Base-by-base conservation (phyloP, 73 alveolate genomes). In the Paramecium octaurelia region DNA sequence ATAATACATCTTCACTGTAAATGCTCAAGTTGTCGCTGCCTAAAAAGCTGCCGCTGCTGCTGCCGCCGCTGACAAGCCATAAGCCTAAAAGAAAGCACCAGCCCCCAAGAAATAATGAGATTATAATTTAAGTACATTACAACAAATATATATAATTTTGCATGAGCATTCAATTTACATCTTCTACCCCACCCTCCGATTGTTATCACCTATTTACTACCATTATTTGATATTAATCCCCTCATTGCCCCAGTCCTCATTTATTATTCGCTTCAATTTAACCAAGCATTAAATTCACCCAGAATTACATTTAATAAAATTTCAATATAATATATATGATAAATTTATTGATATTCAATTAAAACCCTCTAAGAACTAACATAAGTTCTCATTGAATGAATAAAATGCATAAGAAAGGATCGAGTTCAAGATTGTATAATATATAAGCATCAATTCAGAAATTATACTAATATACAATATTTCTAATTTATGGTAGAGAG, bases 11-110 rank as follows among this genome's bases (percentile, higher is more conserved):
- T 80, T 8, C 29, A 80, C 91, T 40, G 46, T 80, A 38, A 44
- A 42, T 80, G 76, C 91, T 40, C 24, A 80, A 80, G 43, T 48
- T 21, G 44, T 44, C 4, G 91, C 91, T 43, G 70, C 46, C 4
- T 80, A 80, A 48, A 80, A 80, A 21, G 91, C 91, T 46, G 73
- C 91, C 42, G 91, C 91, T 44, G 91, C 91, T 43, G 91, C 91
- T 46, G 70, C 43, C 24, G 91, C 70, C 9, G 70, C 84, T 64
- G 84, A 64, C 5, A 64, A 64, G 24, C 84, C 84, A 11, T 64
- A 64, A 64, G 54, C 46, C 27, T 64, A 64, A 34, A 64, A 64
- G 84, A 64, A 64, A 64, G 84, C 50, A 14, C 84, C 84, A 64
- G 84, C 84, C 31, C 31, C 31, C 44, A 64, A 64, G 27, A 64